Evolutionary conservation across 2,329 filamentous ascomycete genomes (phyloP), one percentile per base, ranked within the genome.

Genomic region (Triangularia verruculosa): DNA sequence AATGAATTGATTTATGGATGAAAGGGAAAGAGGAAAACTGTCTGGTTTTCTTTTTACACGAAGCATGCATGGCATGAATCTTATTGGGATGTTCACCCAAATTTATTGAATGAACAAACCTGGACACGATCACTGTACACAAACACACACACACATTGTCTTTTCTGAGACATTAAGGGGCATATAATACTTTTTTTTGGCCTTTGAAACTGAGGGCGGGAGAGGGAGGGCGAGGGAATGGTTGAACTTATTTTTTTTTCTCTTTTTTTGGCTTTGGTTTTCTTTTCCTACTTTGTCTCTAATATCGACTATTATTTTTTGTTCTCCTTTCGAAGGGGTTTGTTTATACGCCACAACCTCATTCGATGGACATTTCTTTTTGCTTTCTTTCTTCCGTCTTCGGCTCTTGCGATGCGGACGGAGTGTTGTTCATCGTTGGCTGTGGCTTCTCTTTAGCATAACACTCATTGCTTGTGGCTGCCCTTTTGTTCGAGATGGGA

Each of bases 1-100:
- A 65, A 61, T 70, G 53, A 66, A n/a, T 7, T 39, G 55, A 12
- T 15, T 53, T 27, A 54, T 25, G 15, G 51, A 59, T 47, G 58
- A 53, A 47, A 15, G 12, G 11, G 30, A 32, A 13, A 20, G 51
- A 13, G 28, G 57, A 27, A 25, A 22, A 30, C 39, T 47, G 34
- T n/a, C 17, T 43, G 13, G 34, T 43, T 43, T 43, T 39, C 8
- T 43, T 43, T 7, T 43, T 43, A 47, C 39, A 11, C 39, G 39
- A 47, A 47, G 39, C 39, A 47, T 47, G 39, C 39, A 47, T 47
- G 39, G 39, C n/a, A 47, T 47, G 39, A 47, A 47, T 47, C 39
- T 15, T 17, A 20, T 47, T 47, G 39, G 39, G 39, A 47, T 20
- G 39, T 47, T 47, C 39, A 47, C 20, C 39, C n/a, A 47, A 39